Conservation (phyloP, 352 stramenopile genomes). For the Phytophthora multivora region DNA sequence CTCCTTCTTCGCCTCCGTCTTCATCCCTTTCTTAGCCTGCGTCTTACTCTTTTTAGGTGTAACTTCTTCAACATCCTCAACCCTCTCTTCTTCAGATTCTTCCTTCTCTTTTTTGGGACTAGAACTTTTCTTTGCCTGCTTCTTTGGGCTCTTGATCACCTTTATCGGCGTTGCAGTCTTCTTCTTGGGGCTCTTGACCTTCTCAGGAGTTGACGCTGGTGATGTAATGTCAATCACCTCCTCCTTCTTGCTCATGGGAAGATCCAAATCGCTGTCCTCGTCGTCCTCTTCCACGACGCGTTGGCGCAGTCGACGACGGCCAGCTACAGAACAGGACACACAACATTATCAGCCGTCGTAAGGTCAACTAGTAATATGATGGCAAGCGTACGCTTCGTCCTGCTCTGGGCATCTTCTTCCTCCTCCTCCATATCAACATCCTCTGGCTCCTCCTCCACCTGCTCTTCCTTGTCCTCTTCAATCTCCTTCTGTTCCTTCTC, state of each 20-base stretch:
- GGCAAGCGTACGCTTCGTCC: constrained; percentile 45
- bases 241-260: constrained; percentile 34
- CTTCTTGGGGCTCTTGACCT: constrained; percentile 14
- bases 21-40: constrained; percentile 4
- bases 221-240: constrained; percentile 48
- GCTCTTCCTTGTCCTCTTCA: constrained; percentile 12
- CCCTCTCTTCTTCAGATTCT: not conserved
- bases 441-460: constrained; percentile 31
- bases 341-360: not conserved
- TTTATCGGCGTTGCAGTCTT: not conserved
- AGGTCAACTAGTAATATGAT: too few relatives aligned
- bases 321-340: constrained; percentile 34
- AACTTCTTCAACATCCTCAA: not conserved
- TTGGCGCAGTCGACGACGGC: constrained; percentile 65
- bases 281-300: constrained; percentile 65
- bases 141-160: not conserved
- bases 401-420: constrained; percentile 26
- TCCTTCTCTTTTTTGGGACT: not conserved
- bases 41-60: not conserved
- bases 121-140: too few relatives aligned
- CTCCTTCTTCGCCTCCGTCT: constrained; percentile 26
- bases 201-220: constrained; percentile 12
- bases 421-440: constrained; percentile 33
- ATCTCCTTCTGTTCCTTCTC: constrained; percentile 11
- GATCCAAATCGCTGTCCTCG: constrained; percentile 48